phyloP scores from a whole-genome alignment of 1,284 basidiomycete genomes.

The Cryptococcus sp. region DNA sequence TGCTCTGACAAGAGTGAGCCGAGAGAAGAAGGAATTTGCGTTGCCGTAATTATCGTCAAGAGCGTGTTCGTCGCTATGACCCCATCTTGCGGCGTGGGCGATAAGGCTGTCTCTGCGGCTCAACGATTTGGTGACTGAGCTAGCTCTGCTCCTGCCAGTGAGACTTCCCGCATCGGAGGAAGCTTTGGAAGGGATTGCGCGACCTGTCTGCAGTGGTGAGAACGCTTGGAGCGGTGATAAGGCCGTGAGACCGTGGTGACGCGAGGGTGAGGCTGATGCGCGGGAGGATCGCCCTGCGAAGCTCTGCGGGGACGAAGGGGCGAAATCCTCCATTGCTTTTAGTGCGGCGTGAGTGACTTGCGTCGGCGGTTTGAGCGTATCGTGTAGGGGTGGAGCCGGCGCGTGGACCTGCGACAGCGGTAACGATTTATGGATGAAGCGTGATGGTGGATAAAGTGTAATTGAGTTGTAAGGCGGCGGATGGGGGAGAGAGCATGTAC shows the following conservation, averaged over 20 bases:
- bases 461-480: neutral
- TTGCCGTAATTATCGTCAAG: slow-evolving; percentile 16
- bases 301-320: slow-evolving; percentile 59
- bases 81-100: slow-evolving; percentile 32
- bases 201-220: slow-evolving; percentile 39
- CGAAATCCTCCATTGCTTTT: neutral
- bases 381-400: neutral
- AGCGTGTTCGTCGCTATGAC: slow-evolving; percentile 15
- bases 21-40: slow-evolving; percentile 32
- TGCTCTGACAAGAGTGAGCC: slow-evolving; percentile 50
- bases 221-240: slow-evolving; percentile 49
- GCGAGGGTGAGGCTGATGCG: slow-evolving; percentile 66
- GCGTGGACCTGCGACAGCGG: no score
- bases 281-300: slow-evolving; percentile 48
- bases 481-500: neutral
- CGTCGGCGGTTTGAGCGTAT: neutral
- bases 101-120: slow-evolving; percentile 40
- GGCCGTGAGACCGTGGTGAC: slow-evolving; percentile 35
- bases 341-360: slow-evolving; percentile 9
- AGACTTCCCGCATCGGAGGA: slow-evolving; percentile 13
- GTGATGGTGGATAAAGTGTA: neutral
- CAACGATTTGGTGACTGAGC: slow-evolving; percentile 34
- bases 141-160: slow-evolving; percentile 18
- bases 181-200: slow-evolving; percentile 11
- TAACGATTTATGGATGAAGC: neutral